Conservation (phyloP, 2,329 filamentous ascomycete genomes). For the Apiospora phragmitis region DNA sequence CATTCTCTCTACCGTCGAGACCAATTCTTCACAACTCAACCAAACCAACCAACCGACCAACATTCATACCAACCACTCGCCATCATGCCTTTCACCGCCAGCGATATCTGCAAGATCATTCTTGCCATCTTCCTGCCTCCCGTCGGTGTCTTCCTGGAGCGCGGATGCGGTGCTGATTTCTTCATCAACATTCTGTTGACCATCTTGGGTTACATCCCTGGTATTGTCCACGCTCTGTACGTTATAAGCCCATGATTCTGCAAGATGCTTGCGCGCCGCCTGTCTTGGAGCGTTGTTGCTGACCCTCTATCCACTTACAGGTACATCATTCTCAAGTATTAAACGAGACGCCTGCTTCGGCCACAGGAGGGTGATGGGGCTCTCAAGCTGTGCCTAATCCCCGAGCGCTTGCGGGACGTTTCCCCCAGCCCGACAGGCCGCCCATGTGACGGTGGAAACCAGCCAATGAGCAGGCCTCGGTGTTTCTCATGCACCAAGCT, state of each 20-base stretch:
- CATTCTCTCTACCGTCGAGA: not conserved
- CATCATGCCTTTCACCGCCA: conserved; percentile 18
- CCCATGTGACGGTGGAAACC: not conserved
- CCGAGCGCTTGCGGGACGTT: not conserved
- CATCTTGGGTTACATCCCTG: conserved; percentile 67
- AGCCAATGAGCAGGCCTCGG: not conserved
- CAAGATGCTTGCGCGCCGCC: not conserved
- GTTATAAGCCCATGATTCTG: conserved; percentile 33
- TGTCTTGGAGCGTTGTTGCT: not conserved
- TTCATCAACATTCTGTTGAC: conserved; percentile 80
- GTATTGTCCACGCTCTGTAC: conserved; percentile 78
- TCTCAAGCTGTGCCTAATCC: not conserved
- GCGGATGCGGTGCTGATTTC: conserved; percentile 73
- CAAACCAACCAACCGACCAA: conserved; percentile 18
- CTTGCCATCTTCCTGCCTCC: conserved; percentile 78
- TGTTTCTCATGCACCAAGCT: not conserved
- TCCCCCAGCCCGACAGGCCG: not conserved
- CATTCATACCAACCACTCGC: conserved; percentile 19
- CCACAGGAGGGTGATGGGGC: not conserved
- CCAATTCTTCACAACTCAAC: not conserved
- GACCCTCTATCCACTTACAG: conserved; percentile 35
- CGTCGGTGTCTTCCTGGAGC: conserved; percentile 80
- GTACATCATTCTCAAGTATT: conserved; percentile 79
- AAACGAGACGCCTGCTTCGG: conserved; percentile 28
- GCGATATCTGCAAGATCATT: conserved; percentile 67